A percentile compares a stretch with the other conserved stretches of the same genome.
phyloP scores from a whole-genome alignment of 1,284 basidiomycete genomes.

The Pseudozyma flocculosa region DNA sequence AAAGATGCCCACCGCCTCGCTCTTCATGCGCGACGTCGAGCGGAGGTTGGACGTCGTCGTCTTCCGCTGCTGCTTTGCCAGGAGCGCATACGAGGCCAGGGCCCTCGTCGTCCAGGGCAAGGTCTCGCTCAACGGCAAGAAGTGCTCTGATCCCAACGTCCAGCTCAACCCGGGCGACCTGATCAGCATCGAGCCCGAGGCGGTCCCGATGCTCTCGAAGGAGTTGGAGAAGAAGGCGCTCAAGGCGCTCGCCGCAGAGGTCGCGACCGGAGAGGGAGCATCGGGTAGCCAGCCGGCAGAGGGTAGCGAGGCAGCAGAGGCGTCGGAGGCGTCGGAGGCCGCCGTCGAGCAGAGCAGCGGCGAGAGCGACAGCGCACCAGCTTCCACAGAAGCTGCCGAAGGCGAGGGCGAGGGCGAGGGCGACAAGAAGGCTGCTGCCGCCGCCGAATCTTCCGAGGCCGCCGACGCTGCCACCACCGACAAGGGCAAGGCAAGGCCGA shows the following conservation, averaged over 20 bases:
- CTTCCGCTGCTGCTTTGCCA: slow-evolving; percentile 86
- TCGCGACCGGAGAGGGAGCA: slow-evolving; percentile 26
- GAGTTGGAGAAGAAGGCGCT: slow-evolving; percentile 40
- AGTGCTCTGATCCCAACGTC: slow-evolving; percentile 85
- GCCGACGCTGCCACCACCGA: background rate
- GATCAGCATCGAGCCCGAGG: slow-evolving; percentile 79
- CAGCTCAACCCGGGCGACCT: slow-evolving; percentile 91
- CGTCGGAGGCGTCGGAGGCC: background rate
- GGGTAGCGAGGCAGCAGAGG: slow-evolving; percentile 11
- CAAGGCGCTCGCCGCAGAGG: slow-evolving; percentile 17
- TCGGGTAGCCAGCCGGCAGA: slow-evolving; percentile 31
- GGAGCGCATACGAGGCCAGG: slow-evolving; percentile 85
- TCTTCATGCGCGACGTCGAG: slow-evolving; percentile 67
- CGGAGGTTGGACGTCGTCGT: slow-evolving; percentile 86
- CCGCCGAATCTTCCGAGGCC: background rate
- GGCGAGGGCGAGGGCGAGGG: no score
- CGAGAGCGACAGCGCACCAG: no score
- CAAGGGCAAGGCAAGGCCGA: slow-evolving; percentile 14
- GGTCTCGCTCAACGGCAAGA: slow-evolving; percentile 79
- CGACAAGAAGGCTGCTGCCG: background rate
- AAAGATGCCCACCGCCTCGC: slow-evolving; percentile 41
- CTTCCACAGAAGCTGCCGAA: no score
- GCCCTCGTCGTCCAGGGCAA: slow-evolving; percentile 81
- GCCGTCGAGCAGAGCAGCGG: slow-evolving; percentile 6
- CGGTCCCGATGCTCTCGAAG: slow-evolving; percentile 68